Conservation (phyloP, 257 asterid genomes). For the Phtheirospermum japonicum region DNA sequence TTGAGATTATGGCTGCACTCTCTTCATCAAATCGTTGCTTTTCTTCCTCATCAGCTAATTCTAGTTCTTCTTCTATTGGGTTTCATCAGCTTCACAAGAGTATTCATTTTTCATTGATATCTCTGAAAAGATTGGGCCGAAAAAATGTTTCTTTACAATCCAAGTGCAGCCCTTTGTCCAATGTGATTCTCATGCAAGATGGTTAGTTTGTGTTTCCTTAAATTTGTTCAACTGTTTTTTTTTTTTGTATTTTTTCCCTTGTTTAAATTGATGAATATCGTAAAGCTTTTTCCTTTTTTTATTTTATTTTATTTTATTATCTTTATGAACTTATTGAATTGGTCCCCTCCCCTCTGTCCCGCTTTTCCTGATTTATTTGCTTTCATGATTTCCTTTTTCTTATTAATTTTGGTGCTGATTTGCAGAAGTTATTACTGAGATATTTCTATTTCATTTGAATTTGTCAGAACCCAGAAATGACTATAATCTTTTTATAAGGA, state of each 20-base stretch:
- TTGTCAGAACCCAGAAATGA: neutral
- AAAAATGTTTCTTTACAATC: slow-evolving; percentile 45
- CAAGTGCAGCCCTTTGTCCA: slow-evolving; percentile 37
- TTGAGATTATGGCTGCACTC: slow-evolving; percentile 50
- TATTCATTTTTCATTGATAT: slow-evolving; percentile 31
- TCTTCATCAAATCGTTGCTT: slow-evolving; percentile 51
- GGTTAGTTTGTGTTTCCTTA: slow-evolving; percentile 40
- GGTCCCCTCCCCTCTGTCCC: too few species aligned
- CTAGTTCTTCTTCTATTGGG: slow-evolving; percentile 41
- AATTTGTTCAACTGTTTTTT: neutral
- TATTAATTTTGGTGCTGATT: slow-evolving; percentile 6
- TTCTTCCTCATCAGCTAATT: slow-evolving; percentile 50
- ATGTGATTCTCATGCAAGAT: slow-evolving; percentile 67
- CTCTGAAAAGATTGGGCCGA: slow-evolving; percentile 33
- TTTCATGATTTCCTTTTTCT: neutral
- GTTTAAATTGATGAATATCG: neutral
- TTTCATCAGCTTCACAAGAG: slow-evolving; percentile 29
- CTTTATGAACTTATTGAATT: slow-evolving; percentile 14
- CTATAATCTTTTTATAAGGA: neutral
- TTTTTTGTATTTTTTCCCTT: too few species aligned
- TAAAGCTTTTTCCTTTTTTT: neutral
- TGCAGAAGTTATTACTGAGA: slow-evolving; percentile 4
- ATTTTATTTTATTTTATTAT: neutral
- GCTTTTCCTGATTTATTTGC: slow-evolving; percentile 15
- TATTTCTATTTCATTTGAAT: neutral